Evolutionary conservation across 1,284 basidiomycete genomes (phyloP).

Genomic region (Afroboletus lepidellus): DNA sequence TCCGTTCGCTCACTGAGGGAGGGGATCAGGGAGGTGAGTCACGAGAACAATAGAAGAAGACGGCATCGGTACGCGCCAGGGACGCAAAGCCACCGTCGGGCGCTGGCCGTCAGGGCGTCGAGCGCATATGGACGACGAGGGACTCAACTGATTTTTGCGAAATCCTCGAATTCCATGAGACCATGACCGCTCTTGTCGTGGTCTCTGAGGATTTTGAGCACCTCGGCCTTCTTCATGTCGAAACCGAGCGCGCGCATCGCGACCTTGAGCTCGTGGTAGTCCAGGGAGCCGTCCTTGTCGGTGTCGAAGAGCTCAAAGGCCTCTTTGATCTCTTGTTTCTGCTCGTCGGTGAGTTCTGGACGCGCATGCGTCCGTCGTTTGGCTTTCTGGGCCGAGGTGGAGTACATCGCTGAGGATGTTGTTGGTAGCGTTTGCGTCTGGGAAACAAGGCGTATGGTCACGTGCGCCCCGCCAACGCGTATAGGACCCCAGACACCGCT

Average conservation of each 20-base stretch:
- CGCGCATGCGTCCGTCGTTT: slow-evolving; percentile 69
- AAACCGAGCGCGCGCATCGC: slow-evolving; percentile 98
- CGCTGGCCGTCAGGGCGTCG: too few species aligned
- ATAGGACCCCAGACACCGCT: slow-evolving; percentile 27
- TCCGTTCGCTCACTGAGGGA: slow-evolving; percentile 85
- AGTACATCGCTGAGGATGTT: slow-evolving; percentile 51
- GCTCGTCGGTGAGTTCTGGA: slow-evolving; percentile 88
- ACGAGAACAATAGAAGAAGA: slow-evolving; percentile 3
- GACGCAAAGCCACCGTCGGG: slow-evolving; percentile 4
- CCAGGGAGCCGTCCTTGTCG: slow-evolving; percentile 95
- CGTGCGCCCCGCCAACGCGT: slow-evolving; percentile 28
- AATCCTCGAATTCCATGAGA: slow-evolving; percentile 94
- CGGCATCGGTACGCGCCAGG: background rate
- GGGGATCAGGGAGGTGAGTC: slow-evolving; percentile 22
- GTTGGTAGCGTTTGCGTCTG: background rate
- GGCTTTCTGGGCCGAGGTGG: slow-evolving; percentile 69
- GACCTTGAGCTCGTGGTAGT: slow-evolving; percentile 99
- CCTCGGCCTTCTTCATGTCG: slow-evolving; percentile 97
- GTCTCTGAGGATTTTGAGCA: slow-evolving; percentile 91
- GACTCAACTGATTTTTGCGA: slow-evolving; percentile 95
- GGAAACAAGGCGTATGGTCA: slow-evolving; percentile 17
- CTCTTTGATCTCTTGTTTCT: slow-evolving; percentile 97
- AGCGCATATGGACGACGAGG: too few species aligned
- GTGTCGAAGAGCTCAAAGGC: slow-evolving; percentile 99
- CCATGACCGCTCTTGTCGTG: slow-evolving; percentile 88